Evolutionary conservation across 1,139 yeast species (phyloP), one percentile per base, ranked within the genome.

Genomic region (Saccharomyces hybrid): DNA sequence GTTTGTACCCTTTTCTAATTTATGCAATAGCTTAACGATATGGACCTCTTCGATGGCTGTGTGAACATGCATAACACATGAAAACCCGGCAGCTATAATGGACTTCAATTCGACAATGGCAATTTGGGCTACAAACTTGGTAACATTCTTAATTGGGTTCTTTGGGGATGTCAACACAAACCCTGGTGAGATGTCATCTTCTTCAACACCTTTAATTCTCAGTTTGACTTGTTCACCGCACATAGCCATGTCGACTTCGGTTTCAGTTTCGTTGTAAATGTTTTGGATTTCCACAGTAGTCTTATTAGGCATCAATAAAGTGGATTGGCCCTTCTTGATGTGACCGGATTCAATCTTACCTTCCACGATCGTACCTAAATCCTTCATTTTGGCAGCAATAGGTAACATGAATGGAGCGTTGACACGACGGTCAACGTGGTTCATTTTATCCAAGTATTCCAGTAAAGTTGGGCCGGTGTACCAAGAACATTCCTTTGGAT

Each of bases 31-130:
- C 68, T 85, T 84, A 53, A 85, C 79, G 70, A 93, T 82, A 48
- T 80, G 80, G 55, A 93, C 97, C 75, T 93, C 99, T 75, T 93
- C 98, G 67, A 93, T 89, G 54, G 99, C 98, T 51, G 99, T 89
- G 77, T 95, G 99, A 67, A 93, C 86, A 70, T 93, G 99, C 97
- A 93, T 91, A 57, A 93, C 97, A 81, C 99, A 93, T 11, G 97
- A 84, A 77, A 85, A 93, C 59, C 99, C 99, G 54, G 95, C 84
- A 9, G 99, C 88, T 70, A 93, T 79, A 69, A 93, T 91, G 19
- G 96, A 87, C 75, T 87, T 89, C 71, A 93, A 83, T 74, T 93
- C 99, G 58, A 95, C 96, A 75, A 93, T 88, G 56, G 98, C 98
- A 62, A 93, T 82, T 74, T 93, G 97, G 4, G 99, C 99, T 74